These are phyloP conservation scores for Xanthoceras sorbifolium DNA, from an alignment of 345 rosid species.

Conservation along the genomic window DNA sequence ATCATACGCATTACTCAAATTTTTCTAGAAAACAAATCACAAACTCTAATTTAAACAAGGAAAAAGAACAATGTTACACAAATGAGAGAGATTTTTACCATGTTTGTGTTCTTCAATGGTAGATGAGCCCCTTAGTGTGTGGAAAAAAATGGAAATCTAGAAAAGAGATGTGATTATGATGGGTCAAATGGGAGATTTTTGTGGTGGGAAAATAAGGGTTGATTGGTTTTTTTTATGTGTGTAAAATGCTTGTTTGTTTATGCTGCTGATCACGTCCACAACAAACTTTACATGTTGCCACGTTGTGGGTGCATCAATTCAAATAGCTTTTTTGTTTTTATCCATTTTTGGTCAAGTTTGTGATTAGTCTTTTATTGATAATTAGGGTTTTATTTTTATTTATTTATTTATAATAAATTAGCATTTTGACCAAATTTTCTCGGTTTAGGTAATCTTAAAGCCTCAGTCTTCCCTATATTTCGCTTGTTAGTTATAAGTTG, in stretches of 20 bases:
- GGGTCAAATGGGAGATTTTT: conserved; percentile 29
- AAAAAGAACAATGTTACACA: not conserved
- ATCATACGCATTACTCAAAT: not conserved
- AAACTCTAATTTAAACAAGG: no score
- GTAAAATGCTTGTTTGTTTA: not conserved
- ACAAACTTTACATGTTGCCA: conserved; percentile 15
- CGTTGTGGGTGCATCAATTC: not conserved
- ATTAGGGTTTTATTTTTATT: not conserved
- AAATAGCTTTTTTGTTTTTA: not conserved
- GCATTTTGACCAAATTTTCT: conserved; percentile 10
- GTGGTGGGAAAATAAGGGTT: conserved; percentile 27
- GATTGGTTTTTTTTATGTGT: not conserved
- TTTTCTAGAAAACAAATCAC: no score
- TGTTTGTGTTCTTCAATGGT: not conserved
- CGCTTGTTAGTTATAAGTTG: not conserved
- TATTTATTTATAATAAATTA: not conserved
- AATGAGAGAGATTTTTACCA: not conserved
- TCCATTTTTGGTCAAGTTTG: not conserved
- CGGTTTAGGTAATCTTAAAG: conserved; percentile 11
- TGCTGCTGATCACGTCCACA: conserved; percentile 17
- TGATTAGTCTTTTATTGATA: not conserved
- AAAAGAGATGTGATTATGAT: not conserved
- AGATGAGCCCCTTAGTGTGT: not conserved
- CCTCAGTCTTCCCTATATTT: not conserved
- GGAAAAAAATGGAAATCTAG: no score